Evolutionary conservation across 225 moss, liverwort and hornwort species (phyloP), one percentile per base, ranked within the genome.

Genomic region (Takakia lepidozioides): DNA sequence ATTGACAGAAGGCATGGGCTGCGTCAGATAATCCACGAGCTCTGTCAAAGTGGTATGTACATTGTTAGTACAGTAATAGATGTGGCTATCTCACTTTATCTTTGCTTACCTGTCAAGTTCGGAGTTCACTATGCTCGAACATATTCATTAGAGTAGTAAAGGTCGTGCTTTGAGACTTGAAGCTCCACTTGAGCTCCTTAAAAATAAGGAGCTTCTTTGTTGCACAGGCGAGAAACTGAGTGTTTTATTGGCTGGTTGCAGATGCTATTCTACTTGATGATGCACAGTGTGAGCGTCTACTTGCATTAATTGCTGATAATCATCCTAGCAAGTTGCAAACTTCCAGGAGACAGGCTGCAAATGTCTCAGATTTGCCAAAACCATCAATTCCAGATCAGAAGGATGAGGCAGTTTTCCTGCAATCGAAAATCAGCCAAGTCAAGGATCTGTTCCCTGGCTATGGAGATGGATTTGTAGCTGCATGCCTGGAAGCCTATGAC

Each of bases 401-500:
- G 29, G 48, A 45, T 50, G 73, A 85, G 44, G 56, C 65, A 34
- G 58, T 81, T 27, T 58, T 84, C 43, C 50, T 82, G 46, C 85
- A 74, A 46, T 87, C 87, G 28, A 91, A 83, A 62, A 65, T 91
- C 16, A 91, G 83, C 51, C 85, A 98, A 64, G 68, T 98, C 28
- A 91, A 87, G 61, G 98, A 98, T 62, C 57, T 98, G 38, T 98
- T 98, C 60, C 87, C 98, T 17, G 83, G 85, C 9, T 87, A 67
- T 43, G 98, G 98, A 27, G 85, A 91, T 65, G 98, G 91, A 45
- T 98, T 98, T 59, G 61, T 87, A 34, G 71, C 73, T 27, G 68
- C 78, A 8, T 98, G 98, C 69, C 74, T 98, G 55, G 98, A 91
- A 80, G 98, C 78, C 21, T 98, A 98, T 52, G 91, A 91, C 52